A percentile compares a stretch with the other conserved stretches of the same genome.
Evolutionary conservation across 768 basidiomycete species (phyloP).

Genomic region (Auricularia heimuer): DNA sequence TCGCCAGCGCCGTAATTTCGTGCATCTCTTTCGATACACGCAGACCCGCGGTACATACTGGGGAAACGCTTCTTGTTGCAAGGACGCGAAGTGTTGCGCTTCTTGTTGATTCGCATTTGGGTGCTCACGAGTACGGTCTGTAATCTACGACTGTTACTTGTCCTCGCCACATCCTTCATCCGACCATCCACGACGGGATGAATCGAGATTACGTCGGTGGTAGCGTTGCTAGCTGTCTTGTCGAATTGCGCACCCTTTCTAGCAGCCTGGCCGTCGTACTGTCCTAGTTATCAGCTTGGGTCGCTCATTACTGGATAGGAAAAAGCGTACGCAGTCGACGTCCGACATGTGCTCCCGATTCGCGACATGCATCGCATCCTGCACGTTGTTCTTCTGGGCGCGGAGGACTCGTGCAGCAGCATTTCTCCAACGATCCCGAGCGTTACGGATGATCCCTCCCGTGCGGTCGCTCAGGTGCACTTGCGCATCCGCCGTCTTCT

Average conservation of each 20-base stretch:
- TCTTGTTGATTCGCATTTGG: too few species aligned
- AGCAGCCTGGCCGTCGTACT: constrained; percentile 6
- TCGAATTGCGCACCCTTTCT: constrained; percentile 6
- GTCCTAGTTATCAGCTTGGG: constrained; percentile 8
- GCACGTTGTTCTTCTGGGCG: not conserved
- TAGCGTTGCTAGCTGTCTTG: constrained; percentile 3
- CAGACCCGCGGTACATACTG: not conserved
- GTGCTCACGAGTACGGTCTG: too few species aligned
- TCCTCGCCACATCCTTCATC: constrained; percentile 18
- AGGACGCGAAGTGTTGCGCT: too few species aligned
- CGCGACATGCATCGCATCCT: not conserved
- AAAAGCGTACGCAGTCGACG: not conserved
- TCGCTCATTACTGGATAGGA: constrained; percentile 12
- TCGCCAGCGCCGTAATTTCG: too few species aligned
- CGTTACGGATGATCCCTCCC: not conserved
- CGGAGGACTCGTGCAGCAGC: not conserved
- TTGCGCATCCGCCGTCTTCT: not conserved
- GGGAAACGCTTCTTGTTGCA: too few species aligned
- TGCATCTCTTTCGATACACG: not conserved
- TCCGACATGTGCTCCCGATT: not conserved
- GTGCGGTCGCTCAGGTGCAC: not conserved
- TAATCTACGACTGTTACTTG: not conserved
- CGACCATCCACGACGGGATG: constrained; percentile 27
- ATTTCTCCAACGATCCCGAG: not conserved
- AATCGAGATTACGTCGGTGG: constrained; percentile 22